These are phyloP conservation scores for Chlamydomonas sp. DNA, from an alignment of 139 green algal genomes.

Conservation along the genomic window DNA sequence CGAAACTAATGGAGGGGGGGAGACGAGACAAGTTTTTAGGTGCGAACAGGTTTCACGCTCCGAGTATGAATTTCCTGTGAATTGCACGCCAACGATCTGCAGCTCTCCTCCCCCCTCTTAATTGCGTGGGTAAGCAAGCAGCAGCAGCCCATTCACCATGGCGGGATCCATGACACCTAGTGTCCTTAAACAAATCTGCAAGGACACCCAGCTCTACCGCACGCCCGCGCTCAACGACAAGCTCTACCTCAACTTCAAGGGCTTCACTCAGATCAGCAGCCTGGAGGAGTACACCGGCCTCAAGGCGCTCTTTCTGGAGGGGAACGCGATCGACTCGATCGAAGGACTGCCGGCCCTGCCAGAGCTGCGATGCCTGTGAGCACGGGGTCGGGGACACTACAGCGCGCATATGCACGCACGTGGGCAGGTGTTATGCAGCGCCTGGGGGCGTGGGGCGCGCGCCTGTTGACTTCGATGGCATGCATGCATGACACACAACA, in stretches of 20 bases:
- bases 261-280: slow-evolving; percentile 58
- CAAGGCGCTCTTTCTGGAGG: slow-evolving; percentile 79
- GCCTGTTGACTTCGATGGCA: background rate
- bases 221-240: slow-evolving; percentile 81
- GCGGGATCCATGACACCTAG: slow-evolving; percentile 45
- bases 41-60: background rate
- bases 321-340: slow-evolving; percentile 73
- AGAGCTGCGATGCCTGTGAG: slow-evolving; percentile 77
- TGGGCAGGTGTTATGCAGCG: background rate
- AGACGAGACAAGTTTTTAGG: background rate
- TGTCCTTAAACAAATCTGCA: slow-evolving; percentile 56
- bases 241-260: slow-evolving; percentile 78
- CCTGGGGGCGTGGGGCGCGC: background rate
- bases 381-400: too few species aligned
- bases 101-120: background rate
- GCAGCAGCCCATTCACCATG: background rate
- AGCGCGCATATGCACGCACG: background rate
- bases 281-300: slow-evolving; percentile 73
- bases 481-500: background rate
- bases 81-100: too few species aligned
- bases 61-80: too few species aligned
- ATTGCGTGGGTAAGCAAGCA: background rate
- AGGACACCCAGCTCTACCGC: slow-evolving; percentile 63
- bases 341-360: slow-evolving; percentile 60
- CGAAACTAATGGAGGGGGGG: too few species aligned